Percentiles rank a stretch among this genome's conserved stretches.
Conservation (phyloP, 2,329 filamentous ascomycete species). For the Diaporthe citri region DNA sequence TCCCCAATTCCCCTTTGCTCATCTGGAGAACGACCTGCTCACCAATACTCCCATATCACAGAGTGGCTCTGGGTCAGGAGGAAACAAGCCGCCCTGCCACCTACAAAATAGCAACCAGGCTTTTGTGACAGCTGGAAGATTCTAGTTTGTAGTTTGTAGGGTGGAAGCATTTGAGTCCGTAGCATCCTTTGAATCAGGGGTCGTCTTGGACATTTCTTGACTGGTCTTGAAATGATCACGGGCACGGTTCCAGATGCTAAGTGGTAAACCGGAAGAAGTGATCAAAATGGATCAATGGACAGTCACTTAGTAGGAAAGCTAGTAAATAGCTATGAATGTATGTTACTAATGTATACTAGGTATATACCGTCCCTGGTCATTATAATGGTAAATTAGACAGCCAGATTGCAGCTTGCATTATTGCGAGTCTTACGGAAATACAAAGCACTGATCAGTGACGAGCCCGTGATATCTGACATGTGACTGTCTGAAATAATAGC, state of each 20-base stretch:
- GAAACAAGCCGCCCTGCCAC: not conserved
- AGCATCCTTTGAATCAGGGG: not conserved
- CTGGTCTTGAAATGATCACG: not conserved
- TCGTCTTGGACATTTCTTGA: not conserved
- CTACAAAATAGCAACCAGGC: not conserved
- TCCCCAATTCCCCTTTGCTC: not conserved
- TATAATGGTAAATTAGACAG: too few species aligned
- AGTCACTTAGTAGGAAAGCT: too few species aligned
- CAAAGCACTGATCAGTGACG: too few species aligned
- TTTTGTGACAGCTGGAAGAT: not conserved
- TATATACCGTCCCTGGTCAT: too few species aligned
- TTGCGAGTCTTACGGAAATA: too few species aligned
- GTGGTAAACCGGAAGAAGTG: not conserved
- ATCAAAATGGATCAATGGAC: too few species aligned
- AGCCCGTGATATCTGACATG: too few species aligned
- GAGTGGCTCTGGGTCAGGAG: not conserved
- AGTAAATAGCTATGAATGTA: too few species aligned
- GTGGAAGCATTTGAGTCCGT: not conserved
- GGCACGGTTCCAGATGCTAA: not conserved
- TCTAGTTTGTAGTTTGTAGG: not conserved
- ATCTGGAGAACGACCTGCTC: not conserved
- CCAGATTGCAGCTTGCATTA: too few species aligned
- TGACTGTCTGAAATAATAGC: too few species aligned
- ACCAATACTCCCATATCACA: not conserved
- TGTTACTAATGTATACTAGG: too few species aligned